Conservation (phyloP, 257 asterid genomes). For the Paulownia fortunei region DNA sequence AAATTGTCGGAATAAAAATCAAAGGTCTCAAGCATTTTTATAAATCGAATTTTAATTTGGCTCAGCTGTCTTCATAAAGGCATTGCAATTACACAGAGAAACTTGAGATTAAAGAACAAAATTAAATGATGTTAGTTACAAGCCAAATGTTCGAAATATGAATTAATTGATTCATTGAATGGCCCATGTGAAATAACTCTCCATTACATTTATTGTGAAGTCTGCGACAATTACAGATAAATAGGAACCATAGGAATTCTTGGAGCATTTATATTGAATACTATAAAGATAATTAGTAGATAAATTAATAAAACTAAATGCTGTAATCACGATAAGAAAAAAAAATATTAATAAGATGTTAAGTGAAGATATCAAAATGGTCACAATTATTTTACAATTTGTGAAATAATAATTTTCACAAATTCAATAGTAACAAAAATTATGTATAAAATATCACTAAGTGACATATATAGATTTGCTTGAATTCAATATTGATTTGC, state of each 20-base stretch:
- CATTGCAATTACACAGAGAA: neutral
- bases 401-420: too few species aligned
- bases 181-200: neutral
- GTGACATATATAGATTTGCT: too few species aligned
- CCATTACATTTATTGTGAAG: neutral
- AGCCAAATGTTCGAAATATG: neutral
- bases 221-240: neutral
- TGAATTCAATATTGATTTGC: too few species aligned
- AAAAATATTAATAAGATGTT: neutral
- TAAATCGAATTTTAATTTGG: neutral
- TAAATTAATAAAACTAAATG: neutral
- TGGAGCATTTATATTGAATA: neutral
- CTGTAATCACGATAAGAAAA: too few species aligned
- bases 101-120: neutral
- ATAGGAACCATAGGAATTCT: neutral
- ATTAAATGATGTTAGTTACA: slow-evolving; percentile 4
- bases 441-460: too few species aligned
- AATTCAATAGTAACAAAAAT: too few species aligned
- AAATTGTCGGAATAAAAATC: too few species aligned
- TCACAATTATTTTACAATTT: too few species aligned
- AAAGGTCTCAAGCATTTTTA: too few species aligned
- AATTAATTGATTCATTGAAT: slow-evolving; percentile 9
- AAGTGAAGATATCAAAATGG: neutral
- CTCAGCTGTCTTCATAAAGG: neutral
- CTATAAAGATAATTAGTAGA: neutral